Conservation (phyloP, 345 rosid species). For the Raphanus sativus region DNA sequence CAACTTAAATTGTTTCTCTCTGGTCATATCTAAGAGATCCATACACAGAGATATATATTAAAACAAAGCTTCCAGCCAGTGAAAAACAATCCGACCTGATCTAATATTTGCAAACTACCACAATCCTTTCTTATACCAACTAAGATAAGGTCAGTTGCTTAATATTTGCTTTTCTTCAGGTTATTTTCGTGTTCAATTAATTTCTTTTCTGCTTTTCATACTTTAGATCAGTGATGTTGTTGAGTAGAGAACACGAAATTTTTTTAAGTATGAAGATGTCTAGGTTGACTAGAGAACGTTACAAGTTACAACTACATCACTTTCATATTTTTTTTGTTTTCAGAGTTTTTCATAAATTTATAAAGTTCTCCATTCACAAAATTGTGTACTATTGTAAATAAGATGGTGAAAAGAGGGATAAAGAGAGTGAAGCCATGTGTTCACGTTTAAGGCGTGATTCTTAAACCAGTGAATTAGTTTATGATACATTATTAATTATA, state of each 20-base stretch:
- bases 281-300: conserved; percentile 7
- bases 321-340: conserved; percentile 17
- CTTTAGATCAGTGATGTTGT: not conserved
- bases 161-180: not conserved
- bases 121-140: conserved; percentile 85
- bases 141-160: conserved; percentile 73
- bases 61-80: not conserved
- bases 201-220: conserved; percentile 8
- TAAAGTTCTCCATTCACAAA: not conserved
- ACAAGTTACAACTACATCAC: conserved; percentile 6
- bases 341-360: not conserved
- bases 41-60: not conserved
- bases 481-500: not conserved
- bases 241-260: too few relatives aligned
- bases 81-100: not conserved
- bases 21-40: conserved; percentile 1
- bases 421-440: conserved; percentile 26
- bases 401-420: not conserved
- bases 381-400: not conserved
- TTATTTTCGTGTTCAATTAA: not conserved
- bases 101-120: conserved; percentile 41
- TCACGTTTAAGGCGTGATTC: conserved; percentile 38
- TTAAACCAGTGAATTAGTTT: conserved; percentile 2
- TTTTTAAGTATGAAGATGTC: not conserved
- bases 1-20: conserved; percentile 16